Percentiles rank a stretch among this genome's conserved stretches.
Evolutionary conservation across 768 basidiomycete species (phyloP).

Genomic region (Russula vinacea): DNA sequence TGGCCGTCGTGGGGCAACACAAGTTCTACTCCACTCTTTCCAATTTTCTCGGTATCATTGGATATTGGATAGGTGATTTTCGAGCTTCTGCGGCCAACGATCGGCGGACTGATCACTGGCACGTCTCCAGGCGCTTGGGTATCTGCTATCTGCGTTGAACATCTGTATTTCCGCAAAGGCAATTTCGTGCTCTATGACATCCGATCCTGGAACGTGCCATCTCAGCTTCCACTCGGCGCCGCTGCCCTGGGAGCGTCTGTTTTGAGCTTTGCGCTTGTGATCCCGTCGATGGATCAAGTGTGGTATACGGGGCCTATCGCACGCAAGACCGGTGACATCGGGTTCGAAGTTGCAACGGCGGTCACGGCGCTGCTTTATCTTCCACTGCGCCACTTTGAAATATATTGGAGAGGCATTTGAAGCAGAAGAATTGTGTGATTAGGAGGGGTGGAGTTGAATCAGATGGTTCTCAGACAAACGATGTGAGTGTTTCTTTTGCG

Average conservation of each 20-base stretch:
- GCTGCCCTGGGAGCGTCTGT: slow-evolving; percentile 55
- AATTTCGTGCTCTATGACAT: slow-evolving; percentile 51
- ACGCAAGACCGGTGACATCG: slow-evolving; percentile 62
- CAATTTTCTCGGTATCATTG: slow-evolving; percentile 64
- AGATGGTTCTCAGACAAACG: not conserved
- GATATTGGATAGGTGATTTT: slow-evolving; percentile 39
- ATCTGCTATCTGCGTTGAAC: slow-evolving; percentile 61
- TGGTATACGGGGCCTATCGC: slow-evolving; percentile 75
- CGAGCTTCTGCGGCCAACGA: not conserved
- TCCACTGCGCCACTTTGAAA: slow-evolving; percentile 46
- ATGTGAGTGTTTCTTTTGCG: not conserved
- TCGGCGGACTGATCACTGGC: slow-evolving; percentile 47
- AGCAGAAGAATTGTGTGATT: not conserved
- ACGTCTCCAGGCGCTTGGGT: slow-evolving; percentile 45
- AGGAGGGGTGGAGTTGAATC: not conserved
- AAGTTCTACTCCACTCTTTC: slow-evolving; percentile 62
- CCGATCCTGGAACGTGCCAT: slow-evolving; percentile 52
- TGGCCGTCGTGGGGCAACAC: slow-evolving; percentile 66
- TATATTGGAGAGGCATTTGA: slow-evolving; percentile 8
- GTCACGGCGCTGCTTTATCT: slow-evolving; percentile 50
- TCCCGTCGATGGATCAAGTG: slow-evolving; percentile 67
- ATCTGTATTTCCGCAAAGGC: slow-evolving; percentile 57
- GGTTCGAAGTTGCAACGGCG: slow-evolving; percentile 58
- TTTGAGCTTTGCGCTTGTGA: slow-evolving; percentile 52
- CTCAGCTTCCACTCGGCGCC: slow-evolving; percentile 55